phyloP scores from a whole-genome alignment of 2,329 filamentous ascomycete genomes.

The Periconia sp. region DNA sequence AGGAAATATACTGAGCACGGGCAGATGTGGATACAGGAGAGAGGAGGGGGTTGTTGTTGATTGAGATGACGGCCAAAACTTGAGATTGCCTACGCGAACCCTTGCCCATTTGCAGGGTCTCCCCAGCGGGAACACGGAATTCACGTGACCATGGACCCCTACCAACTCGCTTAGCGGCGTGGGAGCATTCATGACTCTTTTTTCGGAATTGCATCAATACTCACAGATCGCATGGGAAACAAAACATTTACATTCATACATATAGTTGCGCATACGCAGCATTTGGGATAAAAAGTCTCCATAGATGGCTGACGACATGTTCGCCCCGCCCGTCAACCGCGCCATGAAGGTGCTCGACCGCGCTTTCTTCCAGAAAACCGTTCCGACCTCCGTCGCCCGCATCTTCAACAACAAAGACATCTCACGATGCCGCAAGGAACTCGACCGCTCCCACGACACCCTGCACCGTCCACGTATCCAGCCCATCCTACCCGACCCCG shows the following conservation, averaged over 20 bases:
- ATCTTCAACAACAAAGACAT: slow-evolving; percentile 77
- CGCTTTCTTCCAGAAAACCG: slow-evolving; percentile 74
- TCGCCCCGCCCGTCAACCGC: slow-evolving; percentile 79
- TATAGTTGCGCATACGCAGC: slow-evolving; percentile 14
- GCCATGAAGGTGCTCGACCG: slow-evolving; percentile 80
- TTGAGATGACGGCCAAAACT: slow-evolving; percentile 15
- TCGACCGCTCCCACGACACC: slow-evolving; percentile 68
- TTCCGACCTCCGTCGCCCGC: slow-evolving; percentile 77
- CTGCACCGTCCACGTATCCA: slow-evolving; percentile 62
- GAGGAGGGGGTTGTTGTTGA: slow-evolving; percentile 18
- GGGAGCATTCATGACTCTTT: not conserved
- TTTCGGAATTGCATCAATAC: not conserved
- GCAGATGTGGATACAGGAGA: slow-evolving; percentile 22
- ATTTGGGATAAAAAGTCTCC: not conserved
- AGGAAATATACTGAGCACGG: slow-evolving; percentile 10
- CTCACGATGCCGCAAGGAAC: slow-evolving; percentile 65
- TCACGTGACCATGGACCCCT: not conserved
- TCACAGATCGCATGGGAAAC: not conserved
- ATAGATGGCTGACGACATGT: slow-evolving; percentile 53
- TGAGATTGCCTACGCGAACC: slow-evolving; percentile 30
- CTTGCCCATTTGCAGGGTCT: not conserved
- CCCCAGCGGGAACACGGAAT: not conserved
- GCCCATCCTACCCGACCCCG: slow-evolving; percentile 62
- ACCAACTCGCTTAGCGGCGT: not conserved
- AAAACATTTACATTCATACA: not conserved